Percentiles rank a stretch among this genome's conserved stretches.
Conservation (phyloP, 371 early-diverging fungal species). For the Saksenaea oblongispora region DNA sequence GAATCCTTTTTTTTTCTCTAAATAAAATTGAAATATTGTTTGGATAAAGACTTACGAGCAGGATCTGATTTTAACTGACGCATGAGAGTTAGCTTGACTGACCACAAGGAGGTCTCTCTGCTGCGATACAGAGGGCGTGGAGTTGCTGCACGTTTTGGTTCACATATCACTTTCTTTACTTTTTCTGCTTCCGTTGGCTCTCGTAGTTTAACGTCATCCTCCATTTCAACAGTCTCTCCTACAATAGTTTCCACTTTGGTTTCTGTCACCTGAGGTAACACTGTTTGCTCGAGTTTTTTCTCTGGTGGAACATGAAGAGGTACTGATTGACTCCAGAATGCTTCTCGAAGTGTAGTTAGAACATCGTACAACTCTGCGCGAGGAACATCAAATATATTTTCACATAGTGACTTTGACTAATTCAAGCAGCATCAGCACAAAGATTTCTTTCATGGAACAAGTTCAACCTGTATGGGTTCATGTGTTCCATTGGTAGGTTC, state of each 20-base stretch:
- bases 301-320: background rate
- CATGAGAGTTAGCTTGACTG: background rate
- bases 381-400: constrained; percentile 12
- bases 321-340: background rate
- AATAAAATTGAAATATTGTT: background rate
- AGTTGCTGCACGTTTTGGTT: background rate
- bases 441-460: background rate
- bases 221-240: no score
- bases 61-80: background rate
- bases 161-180: background rate
- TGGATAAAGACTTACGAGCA: background rate
- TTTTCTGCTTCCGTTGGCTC: background rate
- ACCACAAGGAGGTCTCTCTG: background rate
- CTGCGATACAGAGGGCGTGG: background rate
- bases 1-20: background rate
- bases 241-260: background rate
- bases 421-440: background rate
- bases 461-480: background rate
- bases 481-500: background rate
- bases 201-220: background rate
- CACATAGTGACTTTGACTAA: background rate
- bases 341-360: background rate
- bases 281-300: no score
- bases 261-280: background rate
- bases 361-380: background rate